Evolutionary conservation across 352 stramenopile species (phyloP).

Genomic region (Phytopythium montanum): DNA sequence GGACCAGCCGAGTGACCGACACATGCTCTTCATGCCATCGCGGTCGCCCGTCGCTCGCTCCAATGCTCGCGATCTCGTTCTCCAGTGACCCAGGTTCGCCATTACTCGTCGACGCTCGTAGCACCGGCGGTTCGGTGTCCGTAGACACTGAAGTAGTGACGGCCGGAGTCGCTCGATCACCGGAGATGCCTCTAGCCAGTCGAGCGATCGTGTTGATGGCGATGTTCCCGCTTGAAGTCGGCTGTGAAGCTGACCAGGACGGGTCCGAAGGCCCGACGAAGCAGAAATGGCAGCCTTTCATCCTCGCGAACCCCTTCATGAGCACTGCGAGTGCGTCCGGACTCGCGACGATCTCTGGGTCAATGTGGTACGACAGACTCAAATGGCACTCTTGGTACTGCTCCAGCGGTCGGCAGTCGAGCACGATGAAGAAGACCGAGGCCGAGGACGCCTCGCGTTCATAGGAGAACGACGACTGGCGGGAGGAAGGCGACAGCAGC

Average conservation of each 20-base stretch:
- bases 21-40: constrained; percentile 44
- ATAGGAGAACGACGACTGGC: constrained; percentile 27
- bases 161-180: constrained; percentile 29
- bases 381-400: constrained; percentile 81
- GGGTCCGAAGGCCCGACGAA: constrained; percentile 70
- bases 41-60: constrained; percentile 14
- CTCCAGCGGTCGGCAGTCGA: constrained; percentile 75
- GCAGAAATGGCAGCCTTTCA: constrained; percentile 90
- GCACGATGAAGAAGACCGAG: constrained; percentile 73
- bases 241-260: constrained; percentile 11
- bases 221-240: constrained; percentile 25
- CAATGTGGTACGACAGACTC: constrained; percentile 85
- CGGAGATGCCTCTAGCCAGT: constrained; percentile 53
- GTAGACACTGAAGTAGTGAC: constrained; percentile 1
- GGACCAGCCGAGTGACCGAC: constrained; percentile 69
- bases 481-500: constrained; percentile 25
- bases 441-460: constrained; percentile 31
- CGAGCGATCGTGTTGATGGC: constrained; percentile 52
- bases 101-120: constrained; percentile 2
- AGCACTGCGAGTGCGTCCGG: constrained; percentile 71
- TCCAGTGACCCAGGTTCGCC: constrained; percentile 24
- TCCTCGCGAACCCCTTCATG: constrained; percentile 75
- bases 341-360: constrained; percentile 66
- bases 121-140: background rate
- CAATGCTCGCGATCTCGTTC: constrained; percentile 32